Conservation (phyloP, 2,329 filamentous ascomycete genomes). For the Alternaria rosae region DNA sequence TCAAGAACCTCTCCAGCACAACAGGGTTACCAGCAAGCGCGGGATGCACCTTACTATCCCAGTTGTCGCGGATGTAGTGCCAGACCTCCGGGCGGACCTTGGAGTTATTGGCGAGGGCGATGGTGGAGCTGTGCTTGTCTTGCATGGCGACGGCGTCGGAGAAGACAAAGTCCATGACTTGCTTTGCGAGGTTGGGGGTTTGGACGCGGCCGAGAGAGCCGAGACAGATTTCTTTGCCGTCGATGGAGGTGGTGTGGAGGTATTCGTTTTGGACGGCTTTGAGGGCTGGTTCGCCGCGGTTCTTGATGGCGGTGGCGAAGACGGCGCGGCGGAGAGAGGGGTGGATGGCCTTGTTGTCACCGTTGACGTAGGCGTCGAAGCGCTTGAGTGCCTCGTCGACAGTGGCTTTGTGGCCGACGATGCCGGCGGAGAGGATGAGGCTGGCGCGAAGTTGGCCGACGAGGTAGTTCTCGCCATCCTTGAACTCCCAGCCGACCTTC, state of each 20-base stretch:
- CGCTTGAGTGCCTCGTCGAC: conserved; percentile 77
- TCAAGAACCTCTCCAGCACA: conserved; percentile 87
- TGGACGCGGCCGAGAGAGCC: conserved; percentile 77
- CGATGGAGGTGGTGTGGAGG: conserved; percentile 80
- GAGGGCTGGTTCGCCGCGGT: conserved; percentile 74
- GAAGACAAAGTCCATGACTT: conserved; percentile 77
- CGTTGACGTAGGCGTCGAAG: conserved; percentile 79
- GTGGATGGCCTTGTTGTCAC: conserved; percentile 74
- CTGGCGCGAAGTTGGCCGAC: conserved; percentile 82
- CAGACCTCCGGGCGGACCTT: conserved; percentile 78
- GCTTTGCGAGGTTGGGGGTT: conserved; percentile 70
- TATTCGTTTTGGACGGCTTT: conserved; percentile 85
- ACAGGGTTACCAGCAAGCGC: conserved; percentile 83
- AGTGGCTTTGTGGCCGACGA: conserved; percentile 76
- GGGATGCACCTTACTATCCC: conserved; percentile 70
- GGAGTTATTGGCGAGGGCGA: conserved; percentile 74
- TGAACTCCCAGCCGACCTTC: conserved; percentile 85
- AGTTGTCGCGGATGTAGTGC: conserved; percentile 86
- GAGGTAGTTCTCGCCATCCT: conserved; percentile 80
- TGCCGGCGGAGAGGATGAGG: conserved; percentile 77
- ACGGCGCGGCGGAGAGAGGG: conserved; percentile 82
- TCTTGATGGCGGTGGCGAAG: conserved; percentile 79
- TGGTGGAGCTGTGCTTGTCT: conserved; percentile 85
- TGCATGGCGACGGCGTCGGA: conserved; percentile 84
- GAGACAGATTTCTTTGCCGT: conserved; percentile 88